A percentile compares a stretch with the other conserved stretches of the same genome.
These are phyloP conservation scores for Backusella luteola DNA, from an alignment of 192 early-diverging fungal species.

Conservation along the genomic window DNA sequence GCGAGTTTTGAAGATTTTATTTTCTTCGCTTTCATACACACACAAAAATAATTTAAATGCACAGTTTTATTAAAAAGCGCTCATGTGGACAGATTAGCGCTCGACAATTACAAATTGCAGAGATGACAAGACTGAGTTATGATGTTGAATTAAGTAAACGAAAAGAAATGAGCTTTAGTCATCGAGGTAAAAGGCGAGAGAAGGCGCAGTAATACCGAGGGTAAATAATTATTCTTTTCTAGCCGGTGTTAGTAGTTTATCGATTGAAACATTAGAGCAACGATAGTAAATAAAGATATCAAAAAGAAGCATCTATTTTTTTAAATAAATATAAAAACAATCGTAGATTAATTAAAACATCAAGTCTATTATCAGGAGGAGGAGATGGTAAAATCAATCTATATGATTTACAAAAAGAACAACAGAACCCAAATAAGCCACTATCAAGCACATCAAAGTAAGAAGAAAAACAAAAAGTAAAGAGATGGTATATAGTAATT, in stretches of 20 bases:
- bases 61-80: constrained; percentile 18
- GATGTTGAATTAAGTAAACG: constrained; percentile 22
- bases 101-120: constrained; percentile 18
- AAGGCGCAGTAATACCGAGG: neutral
- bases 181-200: constrained; percentile 15
- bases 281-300: constrained; percentile 47
- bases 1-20: too few species aligned
- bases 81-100: constrained; percentile 8
- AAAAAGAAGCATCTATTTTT: neutral
- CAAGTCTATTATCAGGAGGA: constrained; percentile 63
- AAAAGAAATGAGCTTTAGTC: constrained; percentile 22
- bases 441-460: constrained; percentile 38
- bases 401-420: constrained; percentile 55
- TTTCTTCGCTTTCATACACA: too few species aligned
- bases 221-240: neutral
- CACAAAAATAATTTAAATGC: neutral
- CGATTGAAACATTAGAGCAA: constrained; percentile 51
- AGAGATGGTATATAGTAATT: neutral
- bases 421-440: constrained; percentile 22
- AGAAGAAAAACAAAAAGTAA: neutral
- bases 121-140: constrained; percentile 29
- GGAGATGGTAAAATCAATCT: constrained; percentile 57
- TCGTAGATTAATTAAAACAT: neutral
- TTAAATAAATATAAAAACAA: neutral
- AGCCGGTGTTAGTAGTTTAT: constrained; percentile 49